A percentile compares a stretch with the other conserved stretches of the same genome.
phyloP scores from a whole-genome alignment of 345 rosid genomes.

The Triadica sebifera region DNA sequence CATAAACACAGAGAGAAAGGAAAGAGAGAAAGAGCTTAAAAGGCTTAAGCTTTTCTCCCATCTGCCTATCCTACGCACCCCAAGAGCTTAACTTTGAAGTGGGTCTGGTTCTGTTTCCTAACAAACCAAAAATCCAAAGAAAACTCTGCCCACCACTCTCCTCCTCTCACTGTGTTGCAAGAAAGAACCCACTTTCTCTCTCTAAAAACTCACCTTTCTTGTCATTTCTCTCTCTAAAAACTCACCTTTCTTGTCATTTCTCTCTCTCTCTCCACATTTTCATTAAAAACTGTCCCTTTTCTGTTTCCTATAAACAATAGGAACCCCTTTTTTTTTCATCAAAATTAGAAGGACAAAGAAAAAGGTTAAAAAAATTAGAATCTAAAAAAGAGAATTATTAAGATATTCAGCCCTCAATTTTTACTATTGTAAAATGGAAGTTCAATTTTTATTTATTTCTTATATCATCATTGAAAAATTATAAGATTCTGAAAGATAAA shows the following conservation, averaged over 20 bases:
- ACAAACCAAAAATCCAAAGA: conserved; percentile 38
- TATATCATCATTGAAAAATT: too few relatives aligned
- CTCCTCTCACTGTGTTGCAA: conserved; percentile 12
- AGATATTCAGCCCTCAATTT: too few relatives aligned
- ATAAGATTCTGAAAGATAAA: too few relatives aligned
- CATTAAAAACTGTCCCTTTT: conserved; percentile 15
- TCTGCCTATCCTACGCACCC: conserved; percentile 37
- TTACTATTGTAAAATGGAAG: too few relatives aligned
- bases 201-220: neutral
- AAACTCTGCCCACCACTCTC: conserved; percentile 10
- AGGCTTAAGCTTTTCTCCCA: conserved; percentile 3
- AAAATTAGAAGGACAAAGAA: neutral
- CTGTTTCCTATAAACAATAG: neutral
- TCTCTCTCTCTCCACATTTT: conserved; percentile 20
- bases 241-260: neutral
- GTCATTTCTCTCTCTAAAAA: conserved; percentile 4
- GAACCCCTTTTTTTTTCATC: conserved; percentile 1
- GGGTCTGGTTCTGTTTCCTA: conserved; percentile 31
- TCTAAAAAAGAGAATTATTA: neutral
- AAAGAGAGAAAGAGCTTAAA: conserved; percentile 14
- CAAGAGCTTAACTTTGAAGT: conserved; percentile 20
- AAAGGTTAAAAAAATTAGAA: neutral
- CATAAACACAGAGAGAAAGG: neutral
- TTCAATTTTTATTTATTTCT: too few relatives aligned
- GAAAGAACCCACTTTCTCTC: conserved; percentile 8